Evolutionary conservation across 192 early-diverging fungal species (phyloP), one percentile per base, ranked within the genome.

Genomic region (Coemansia umbellata): DNA sequence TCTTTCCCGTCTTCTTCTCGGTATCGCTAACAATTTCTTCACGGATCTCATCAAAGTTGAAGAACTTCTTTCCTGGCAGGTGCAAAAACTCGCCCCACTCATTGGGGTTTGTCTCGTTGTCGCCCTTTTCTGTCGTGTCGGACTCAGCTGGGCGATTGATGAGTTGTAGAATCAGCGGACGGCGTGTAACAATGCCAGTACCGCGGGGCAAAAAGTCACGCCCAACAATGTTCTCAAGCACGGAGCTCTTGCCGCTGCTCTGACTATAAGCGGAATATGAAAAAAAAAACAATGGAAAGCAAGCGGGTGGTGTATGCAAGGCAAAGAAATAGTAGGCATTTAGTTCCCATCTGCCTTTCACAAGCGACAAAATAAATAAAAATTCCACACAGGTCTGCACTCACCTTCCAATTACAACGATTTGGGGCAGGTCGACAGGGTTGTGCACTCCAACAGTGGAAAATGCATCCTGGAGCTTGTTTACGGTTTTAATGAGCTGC

Each of bases 31-130:
- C 81, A 66, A 98, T 98, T 58, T 98, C 97, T 3, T 94, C 89
- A 40, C 97, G 84, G 66, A 99, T 99, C 63, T 98, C 89, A 71
- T 93, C 76, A 76, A 99, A 99, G 74, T 97, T 82, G 39, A 77
- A 84, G 60, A 97, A 98, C 81, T 96, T 95, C 66, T 91, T 89
- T 7, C 95, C 95, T 2, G 97, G 97, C 53, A 93, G 73, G 68
- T 99, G 97, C 54, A 99, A 72, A 66, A 99, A 99, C 72, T 99
- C 97, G 33, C 97, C 97, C 94, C 94, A 99, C 71, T 99, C 97
- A 35, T 93, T 82, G 37, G 80, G 71, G 50, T 89, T 85, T 65
- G 57, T 74, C 78, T 44, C 81, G 71, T 24, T 66, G 66, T n/a
- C 82, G 22, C 22, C 47, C 19, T 26, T 41, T 27, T 53, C 47